A percentile compares a stretch with the other conserved stretches of the same genome.
phyloP scores from a whole-genome alignment of 2,329 filamentous ascomycete genomes.

The Verticillium klebahnii region DNA sequence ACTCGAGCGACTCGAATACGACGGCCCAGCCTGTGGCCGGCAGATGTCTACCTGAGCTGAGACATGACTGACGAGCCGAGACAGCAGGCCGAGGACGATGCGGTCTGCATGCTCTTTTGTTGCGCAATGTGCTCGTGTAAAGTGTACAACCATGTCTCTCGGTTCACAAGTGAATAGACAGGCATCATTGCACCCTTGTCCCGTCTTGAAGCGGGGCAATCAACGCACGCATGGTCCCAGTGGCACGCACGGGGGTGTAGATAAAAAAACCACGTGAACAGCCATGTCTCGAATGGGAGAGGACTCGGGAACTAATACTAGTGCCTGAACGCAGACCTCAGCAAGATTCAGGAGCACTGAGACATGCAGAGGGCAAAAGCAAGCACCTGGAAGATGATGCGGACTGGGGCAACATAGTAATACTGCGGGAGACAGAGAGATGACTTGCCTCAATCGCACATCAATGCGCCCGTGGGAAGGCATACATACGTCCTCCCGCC shows the following conservation, averaged over 20 bases:
- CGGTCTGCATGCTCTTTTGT: background rate
- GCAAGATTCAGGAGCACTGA: background rate
- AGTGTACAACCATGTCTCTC: background rate
- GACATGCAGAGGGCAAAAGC: background rate
- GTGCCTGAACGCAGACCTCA: background rate
- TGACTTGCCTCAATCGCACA: background rate
- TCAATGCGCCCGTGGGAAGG: background rate
- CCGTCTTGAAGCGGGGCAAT: background rate
- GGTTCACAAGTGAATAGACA: background rate
- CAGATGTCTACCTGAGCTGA: background rate
- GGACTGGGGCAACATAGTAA: background rate
- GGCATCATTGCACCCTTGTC: background rate
- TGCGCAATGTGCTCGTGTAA: background rate
- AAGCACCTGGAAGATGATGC: background rate
- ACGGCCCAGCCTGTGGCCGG: background rate
- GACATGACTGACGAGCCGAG: background rate
- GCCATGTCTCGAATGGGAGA: background rate
- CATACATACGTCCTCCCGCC: background rate
- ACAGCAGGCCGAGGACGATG: background rate
- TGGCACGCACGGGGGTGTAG: background rate
- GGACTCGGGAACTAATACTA: background rate
- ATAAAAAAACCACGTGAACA: background rate
- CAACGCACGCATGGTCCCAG: background rate
- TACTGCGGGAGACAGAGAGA: background rate
- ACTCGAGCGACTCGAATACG: background rate